Conservation (phyloP, 2,329 filamentous ascomycete species). For the Xylariaceae sp. region DNA sequence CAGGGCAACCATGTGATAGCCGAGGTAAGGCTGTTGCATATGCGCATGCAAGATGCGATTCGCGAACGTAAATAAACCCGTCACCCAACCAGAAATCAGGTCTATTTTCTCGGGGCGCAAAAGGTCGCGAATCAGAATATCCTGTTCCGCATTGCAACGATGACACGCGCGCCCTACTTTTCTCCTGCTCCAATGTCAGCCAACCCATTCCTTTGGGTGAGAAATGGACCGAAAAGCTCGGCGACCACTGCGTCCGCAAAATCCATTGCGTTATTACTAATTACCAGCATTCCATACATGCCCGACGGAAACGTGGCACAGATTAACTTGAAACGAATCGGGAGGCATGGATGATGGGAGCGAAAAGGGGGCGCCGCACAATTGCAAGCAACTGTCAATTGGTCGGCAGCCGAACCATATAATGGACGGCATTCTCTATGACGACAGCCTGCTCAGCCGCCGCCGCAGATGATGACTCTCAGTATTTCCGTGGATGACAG, state of each 20-base stretch:
- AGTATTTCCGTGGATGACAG: neutral
- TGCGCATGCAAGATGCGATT: constrained; percentile 14
- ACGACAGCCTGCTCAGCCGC: neutral
- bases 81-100: neutral
- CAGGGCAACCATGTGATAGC: neutral
- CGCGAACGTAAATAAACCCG: neutral
- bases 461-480: neutral
- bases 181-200: neutral
- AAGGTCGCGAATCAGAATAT: constrained; percentile 10
- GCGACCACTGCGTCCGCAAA: constrained; percentile 11
- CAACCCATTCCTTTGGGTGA: constrained; percentile 7
- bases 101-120: neutral
- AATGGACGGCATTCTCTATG: neutral
- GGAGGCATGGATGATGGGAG: neutral
- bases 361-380: neutral
- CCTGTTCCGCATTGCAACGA: neutral
- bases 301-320: constrained; percentile 1
- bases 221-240: constrained; percentile 17
- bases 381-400: neutral
- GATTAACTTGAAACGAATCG: constrained; percentile 12
- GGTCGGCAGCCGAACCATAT: neutral
- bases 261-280: constrained; percentile 5
- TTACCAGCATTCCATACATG: constrained; percentile 12
- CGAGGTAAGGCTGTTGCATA: constrained; percentile 3
- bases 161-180: neutral